Conservation (phyloP, 371 early-diverging fungal species). For the Apophysomyces ossiformis region DNA sequence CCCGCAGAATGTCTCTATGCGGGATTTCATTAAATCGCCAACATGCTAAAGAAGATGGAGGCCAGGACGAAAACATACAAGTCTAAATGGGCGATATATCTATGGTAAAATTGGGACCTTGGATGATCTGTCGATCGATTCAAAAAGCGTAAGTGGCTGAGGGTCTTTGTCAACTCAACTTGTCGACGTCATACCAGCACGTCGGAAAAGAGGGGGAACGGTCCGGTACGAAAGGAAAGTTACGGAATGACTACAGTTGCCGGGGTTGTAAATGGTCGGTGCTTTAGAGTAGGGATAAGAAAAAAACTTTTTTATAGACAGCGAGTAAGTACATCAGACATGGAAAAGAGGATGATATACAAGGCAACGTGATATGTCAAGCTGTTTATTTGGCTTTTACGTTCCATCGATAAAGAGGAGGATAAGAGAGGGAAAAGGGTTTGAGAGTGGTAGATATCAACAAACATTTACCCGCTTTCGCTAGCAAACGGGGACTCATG, state of each 20-base stretch:
- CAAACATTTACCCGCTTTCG: constrained; percentile 8
- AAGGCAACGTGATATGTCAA: not conserved
- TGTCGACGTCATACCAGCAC: too few species aligned
- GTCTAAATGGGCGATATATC: too few species aligned
- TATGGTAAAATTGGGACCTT: too few species aligned
- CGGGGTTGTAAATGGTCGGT: constrained; percentile 7
- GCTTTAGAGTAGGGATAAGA: not conserved
- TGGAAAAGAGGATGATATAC: not conserved
- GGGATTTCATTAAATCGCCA: too few species aligned
- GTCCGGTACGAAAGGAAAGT: constrained; percentile 3
- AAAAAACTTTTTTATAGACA: not conserved
- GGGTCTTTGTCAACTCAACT: too few species aligned
- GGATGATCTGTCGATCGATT: too few species aligned
- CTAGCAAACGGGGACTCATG: not conserved
- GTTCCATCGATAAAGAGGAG: too few species aligned
- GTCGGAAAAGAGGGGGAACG: not conserved
- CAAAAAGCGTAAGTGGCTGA: too few species aligned
- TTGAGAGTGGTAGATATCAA: not conserved
- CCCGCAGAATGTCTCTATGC: too few species aligned
- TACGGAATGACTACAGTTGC: not conserved
- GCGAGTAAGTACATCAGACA: not conserved
- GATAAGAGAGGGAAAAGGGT: not conserved
- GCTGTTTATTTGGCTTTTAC: too few species aligned
- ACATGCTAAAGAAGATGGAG: too few species aligned
- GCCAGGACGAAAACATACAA: too few species aligned